Percentiles rank a stretch among this genome's conserved stretches.
Evolutionary conservation across 1,284 basidiomycete genomes (phyloP).

Genomic region (Cryptococcus sp.): DNA sequence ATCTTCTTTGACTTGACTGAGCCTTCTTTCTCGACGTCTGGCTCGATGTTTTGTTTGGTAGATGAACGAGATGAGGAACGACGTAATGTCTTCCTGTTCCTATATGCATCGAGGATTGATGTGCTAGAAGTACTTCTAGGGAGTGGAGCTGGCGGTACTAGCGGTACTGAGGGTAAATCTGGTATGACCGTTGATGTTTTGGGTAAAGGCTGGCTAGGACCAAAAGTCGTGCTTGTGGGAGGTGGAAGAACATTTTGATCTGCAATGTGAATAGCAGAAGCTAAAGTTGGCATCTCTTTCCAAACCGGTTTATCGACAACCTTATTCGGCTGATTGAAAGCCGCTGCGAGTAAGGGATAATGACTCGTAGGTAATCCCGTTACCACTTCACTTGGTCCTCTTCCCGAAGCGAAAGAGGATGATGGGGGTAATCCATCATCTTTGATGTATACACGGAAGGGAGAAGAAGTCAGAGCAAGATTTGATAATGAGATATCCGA

Average conservation of each 20-base stretch:
- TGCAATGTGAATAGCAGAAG: conserved; percentile 16
- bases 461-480: neutral
- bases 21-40: neutral
- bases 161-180: too few species aligned
- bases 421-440: neutral
- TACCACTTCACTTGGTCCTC: neutral
- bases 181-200: neutral
- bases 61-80: neutral
- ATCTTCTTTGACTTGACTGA: neutral
- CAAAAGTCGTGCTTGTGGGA: neutral
- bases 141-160: neutral
- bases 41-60: neutral
- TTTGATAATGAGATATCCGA: neutral
- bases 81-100: neutral
- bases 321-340: too few species aligned
- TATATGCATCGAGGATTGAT: neutral
- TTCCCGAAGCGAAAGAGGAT: neutral
- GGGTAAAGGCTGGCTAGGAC: neutral
- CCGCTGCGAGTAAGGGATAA: neutral
- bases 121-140: neutral
- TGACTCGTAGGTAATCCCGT: neutral
- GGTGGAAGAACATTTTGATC: neutral
- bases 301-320: neutral
- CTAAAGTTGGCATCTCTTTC: conserved; percentile 14
- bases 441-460: neutral